Evolutionary conservation across 805 yeast genomes (phyloP).

Genomic region (Yarrowia sp.): DNA sequence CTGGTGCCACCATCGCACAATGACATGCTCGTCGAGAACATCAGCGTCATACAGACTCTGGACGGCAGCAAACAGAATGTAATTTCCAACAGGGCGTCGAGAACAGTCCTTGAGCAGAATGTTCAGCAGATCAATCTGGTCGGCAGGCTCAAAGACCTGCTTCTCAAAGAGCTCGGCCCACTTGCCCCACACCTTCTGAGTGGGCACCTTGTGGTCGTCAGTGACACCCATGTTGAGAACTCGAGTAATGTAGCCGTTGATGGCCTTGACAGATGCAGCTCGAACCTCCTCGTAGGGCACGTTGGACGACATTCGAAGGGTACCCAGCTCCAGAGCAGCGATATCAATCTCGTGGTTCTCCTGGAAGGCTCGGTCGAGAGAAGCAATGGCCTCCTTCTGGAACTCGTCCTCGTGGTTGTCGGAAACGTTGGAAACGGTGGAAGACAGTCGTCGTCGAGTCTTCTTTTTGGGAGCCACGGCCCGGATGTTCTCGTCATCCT

Average conservation of each 20-base stretch:
- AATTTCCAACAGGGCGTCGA: constrained; percentile 54
- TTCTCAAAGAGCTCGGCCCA: constrained; percentile 86
- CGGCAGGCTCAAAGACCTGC: constrained; percentile 82
- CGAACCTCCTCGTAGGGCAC: constrained; percentile 94
- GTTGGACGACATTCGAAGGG: constrained; percentile 96
- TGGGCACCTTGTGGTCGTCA: constrained; percentile 76
- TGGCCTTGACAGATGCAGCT: constrained; percentile 75
- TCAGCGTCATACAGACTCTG: constrained; percentile 80
- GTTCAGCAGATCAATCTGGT: constrained; percentile 72
- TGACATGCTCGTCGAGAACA: constrained; percentile 79
- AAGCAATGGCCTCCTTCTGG: constrained; percentile 87
- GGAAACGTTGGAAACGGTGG: constrained; percentile 57
- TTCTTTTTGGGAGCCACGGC: constrained; percentile 39
- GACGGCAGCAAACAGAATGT: constrained; percentile 58
- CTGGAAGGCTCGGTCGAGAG: constrained; percentile 89
- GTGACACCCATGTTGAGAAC: constrained; percentile 75
- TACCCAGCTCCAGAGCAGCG: constrained; percentile 88
- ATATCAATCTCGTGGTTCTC: constrained; percentile 93
- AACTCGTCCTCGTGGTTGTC: constrained; percentile 68
- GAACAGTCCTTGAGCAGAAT: constrained; percentile 57
- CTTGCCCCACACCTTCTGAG: constrained; percentile 71
- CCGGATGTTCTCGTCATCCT: constrained; percentile 32
- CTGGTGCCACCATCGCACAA: constrained; percentile 81
- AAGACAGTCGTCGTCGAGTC: constrained; percentile 43
- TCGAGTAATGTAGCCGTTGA: constrained; percentile 71